Base-by-base conservation (phyloP, 306 rosid genomes). In the Vigna trinervia region DNA sequence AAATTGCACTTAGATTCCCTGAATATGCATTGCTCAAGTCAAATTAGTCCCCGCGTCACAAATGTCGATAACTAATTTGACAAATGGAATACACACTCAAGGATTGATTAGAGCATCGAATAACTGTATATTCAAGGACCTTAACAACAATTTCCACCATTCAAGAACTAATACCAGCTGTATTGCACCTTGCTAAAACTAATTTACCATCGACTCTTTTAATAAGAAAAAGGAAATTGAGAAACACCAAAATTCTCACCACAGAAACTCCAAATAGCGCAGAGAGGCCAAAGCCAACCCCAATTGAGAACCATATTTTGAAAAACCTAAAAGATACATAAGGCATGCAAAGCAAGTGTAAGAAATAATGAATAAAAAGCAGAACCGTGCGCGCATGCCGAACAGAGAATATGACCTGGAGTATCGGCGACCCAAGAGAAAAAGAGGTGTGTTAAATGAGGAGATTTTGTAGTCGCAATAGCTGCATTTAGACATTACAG, bases 251-350 rank as follows among this genome's bases (percentile, higher is more conserved):
- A 71, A 22, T 26, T 47, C 10, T 36, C n/a, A 91, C 84, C 83
- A 84, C 14, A 60, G 84, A 78, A 74, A 82, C 83, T 57, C 83
- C 90, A 60, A 89, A 52, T 34, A 89, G 70, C 19, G 90, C 88
- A 73, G 89, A 73, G 52, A 91, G 78, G 64, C 88, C 69, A 77
- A 87, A 89, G 28, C 92, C 96, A 63, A 83, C 84, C 62, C 96
- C 92, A 56, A 87, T 50, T 52, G 92, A 86, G 79, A 87, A 92
- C 97, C 97, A 92, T 0, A 62, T 67, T 38, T 73, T 81, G 38
- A 87, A 80, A 65, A 34, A 10, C 87, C 91, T 88, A 70, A 5
- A 73, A 51, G 17, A 46, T 7, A 23, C 66, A 6, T 20, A 20
- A 50, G 3, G 14, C 23, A 74, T 2, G 12, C 50, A 66, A 65